Base-by-base conservation (phyloP, 73 alveolate species). In the Stentor coeruleus region DNA sequence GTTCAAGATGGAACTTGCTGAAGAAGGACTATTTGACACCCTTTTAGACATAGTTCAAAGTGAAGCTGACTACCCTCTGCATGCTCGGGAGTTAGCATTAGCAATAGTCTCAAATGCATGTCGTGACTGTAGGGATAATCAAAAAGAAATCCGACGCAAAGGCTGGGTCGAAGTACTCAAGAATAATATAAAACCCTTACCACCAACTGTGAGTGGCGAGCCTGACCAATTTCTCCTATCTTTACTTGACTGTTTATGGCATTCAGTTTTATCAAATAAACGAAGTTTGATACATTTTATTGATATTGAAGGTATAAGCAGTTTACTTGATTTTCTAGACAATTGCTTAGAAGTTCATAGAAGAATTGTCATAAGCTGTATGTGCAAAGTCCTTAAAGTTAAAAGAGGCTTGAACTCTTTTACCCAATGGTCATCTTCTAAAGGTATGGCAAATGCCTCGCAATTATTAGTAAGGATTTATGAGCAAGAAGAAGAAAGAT, bases 151-250 rank as follows among this genome's bases (percentile, higher is more conserved):
- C 88, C 94, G 99, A 87, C 76, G 98, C 76, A 96, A 96, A 84
- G 99, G 99, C 11, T 98, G 98, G 30, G 93, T 96, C 38, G 99
- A 96, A 77, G 81, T 96, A 58, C 89, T 96, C 74, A 96, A 94
- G 79, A 92, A 91, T 72, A 96, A 95, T 81, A 85, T 95, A 37
- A 91, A 92, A 77, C 88, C 86, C 57, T 57, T 75, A 14, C 74
- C 83, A 31, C 88, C 35, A 87, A 87, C 59, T 77, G 88, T 11
- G 88, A 88, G 35, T 74, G 87, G 77, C 37, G 85, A 55, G 90
- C 90, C 55, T 41, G 93, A 76, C 85, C 90, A 28, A 30, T 87
- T 20, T 87, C 72, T 77, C 88, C 92, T 59, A 91, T 93, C 39
- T 89, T 93, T 80, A 97, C 95, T 96, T 31, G 99, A 96, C 76